Percentiles rank a stretch among this genome's conserved stretches.
These are phyloP conservation scores for Serendipita sp. DNA, from an alignment of 768 basidiomycete species.

Conservation along the genomic window DNA sequence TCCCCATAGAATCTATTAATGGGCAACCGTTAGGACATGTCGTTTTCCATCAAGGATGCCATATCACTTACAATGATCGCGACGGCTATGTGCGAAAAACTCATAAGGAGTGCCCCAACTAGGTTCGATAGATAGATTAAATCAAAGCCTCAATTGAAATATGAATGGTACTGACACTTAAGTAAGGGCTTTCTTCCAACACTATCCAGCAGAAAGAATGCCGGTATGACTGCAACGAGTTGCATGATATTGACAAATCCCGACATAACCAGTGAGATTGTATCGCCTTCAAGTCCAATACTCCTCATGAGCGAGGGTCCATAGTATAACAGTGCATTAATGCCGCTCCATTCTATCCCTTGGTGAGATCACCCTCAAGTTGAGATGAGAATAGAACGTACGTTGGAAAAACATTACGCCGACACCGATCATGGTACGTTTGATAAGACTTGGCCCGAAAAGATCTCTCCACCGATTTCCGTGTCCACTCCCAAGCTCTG, in stretches of 20 bases:
- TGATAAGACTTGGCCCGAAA: conserved; percentile 35
- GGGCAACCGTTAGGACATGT: background rate
- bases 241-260: conserved; percentile 71
- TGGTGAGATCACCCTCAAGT: background rate
- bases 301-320: conserved; percentile 54
- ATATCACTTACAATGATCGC: conserved; percentile 36
- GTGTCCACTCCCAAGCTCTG: background rate
- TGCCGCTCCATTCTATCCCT: conserved; percentile 64
- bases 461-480: conserved; percentile 34
- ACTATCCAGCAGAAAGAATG: conserved; percentile 51
- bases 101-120: conserved; percentile 47
- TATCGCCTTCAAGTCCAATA: conserved; percentile 46
- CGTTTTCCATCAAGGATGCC: background rate
- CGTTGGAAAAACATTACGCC: conserved; percentile 75
- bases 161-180: background rate
- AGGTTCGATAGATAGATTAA: background rate
- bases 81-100: conserved; percentile 45
- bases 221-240: conserved; percentile 58
- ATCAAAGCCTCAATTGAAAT: too few relatives aligned
- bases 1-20: background rate
- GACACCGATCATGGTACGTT: conserved; percentile 52
- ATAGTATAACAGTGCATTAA: conserved; percentile 71
- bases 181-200: conserved; percentile 23
- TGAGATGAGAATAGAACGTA: conserved; percentile 20
- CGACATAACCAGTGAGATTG: conserved; percentile 45